Conservation (phyloP, 1,139 yeast genomes). For the Geotrichum candidum region DNA sequence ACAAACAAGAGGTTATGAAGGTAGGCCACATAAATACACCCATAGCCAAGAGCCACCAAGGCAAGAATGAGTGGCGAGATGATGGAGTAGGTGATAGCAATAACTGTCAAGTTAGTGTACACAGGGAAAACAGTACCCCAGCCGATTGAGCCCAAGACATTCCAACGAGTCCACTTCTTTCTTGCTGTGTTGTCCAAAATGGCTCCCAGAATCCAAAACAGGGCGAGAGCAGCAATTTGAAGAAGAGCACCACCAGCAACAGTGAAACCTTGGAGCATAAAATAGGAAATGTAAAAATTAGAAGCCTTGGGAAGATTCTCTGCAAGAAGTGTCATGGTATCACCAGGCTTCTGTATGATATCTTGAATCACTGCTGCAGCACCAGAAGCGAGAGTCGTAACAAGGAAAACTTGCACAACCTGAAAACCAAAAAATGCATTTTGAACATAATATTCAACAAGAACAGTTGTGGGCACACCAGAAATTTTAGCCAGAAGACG, state of each 20-base stretch:
- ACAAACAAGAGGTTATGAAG: conserved; percentile 76
- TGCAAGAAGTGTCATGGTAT: conserved; percentile 66
- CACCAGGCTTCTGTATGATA: conserved; percentile 56
- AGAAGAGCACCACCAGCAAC: conserved; percentile 74
- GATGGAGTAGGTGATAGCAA: conserved; percentile 69
- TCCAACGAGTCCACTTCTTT: conserved; percentile 74
- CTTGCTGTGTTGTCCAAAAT: conserved; percentile 77
- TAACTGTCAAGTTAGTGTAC: conserved; percentile 76
- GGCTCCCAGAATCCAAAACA: conserved; percentile 63
- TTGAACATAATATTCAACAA: conserved; percentile 76
- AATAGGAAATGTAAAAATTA: conserved; percentile 58
- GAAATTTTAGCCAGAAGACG: conserved; percentile 64
- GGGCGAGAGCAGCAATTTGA: conserved; percentile 66
- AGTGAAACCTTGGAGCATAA: conserved; percentile 73
- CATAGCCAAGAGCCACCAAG: conserved; percentile 65
- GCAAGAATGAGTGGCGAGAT: conserved; percentile 73
- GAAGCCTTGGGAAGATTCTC: conserved; percentile 80
- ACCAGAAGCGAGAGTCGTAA: conserved; percentile 75
- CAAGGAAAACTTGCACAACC: conserved; percentile 73
- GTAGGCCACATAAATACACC: conserved; percentile 69
- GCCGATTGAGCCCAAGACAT: conserved; percentile 52
- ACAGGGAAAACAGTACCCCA: conserved; percentile 92
- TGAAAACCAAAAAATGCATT: conserved; percentile 84
- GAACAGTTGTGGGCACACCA: conserved; percentile 66
- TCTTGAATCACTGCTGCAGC: conserved; percentile 69